These are phyloP conservation scores for Corymbia citriodora DNA, from an alignment of 441 rosid species.

Conservation along the genomic window DNA sequence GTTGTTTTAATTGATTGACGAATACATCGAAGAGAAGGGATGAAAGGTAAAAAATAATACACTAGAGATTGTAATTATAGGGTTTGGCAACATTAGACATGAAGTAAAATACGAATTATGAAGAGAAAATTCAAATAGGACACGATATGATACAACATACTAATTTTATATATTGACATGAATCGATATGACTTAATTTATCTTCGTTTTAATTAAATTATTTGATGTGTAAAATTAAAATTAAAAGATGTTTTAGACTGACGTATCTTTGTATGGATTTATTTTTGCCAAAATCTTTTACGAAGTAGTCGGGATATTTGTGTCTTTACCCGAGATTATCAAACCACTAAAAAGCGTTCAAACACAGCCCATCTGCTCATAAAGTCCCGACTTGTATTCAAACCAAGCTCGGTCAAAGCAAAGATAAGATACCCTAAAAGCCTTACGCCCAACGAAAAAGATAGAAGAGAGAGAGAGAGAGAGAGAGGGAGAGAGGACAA, in stretches of 20 bases:
- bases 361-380: background rate
- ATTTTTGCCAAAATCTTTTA: background rate
- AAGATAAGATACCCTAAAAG: background rate
- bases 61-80: background rate
- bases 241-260: background rate
- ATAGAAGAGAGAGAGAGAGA: background rate
- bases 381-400: background rate
- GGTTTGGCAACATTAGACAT: background rate
- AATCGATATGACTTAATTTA: background rate
- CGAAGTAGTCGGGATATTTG: background rate
- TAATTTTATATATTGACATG: background rate
- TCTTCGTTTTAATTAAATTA: background rate
- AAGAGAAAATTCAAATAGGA: background rate
- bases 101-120: background rate
- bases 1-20: background rate
- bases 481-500: background rate
- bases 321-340: background rate
- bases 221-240: background rate
- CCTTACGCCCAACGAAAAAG: background rate
- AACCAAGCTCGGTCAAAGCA: background rate
- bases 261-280: no score
- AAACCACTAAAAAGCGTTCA: background rate
- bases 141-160: accelerated
- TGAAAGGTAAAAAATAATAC: background rate
- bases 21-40: background rate